These are phyloP conservation scores for Monilinia fructigena DNA, from an alignment of 2,329 filamentous ascomycete genomes.

Conservation along the genomic window DNA sequence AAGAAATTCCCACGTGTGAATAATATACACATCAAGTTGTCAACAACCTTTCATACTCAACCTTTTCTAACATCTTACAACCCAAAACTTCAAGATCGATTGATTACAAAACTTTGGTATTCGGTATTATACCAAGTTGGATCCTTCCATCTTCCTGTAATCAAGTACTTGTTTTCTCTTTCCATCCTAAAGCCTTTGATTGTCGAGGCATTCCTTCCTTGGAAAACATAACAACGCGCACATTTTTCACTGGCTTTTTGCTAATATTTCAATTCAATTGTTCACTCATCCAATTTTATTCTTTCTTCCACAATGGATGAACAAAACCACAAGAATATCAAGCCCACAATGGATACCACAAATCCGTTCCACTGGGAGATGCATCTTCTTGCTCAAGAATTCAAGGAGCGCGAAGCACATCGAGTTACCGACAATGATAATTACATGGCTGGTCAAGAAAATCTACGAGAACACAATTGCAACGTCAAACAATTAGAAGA, in stretches of 20 bases:
- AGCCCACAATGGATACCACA: not conserved
- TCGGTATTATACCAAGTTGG: not conserved
- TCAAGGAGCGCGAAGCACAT: not conserved
- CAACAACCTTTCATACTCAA: not conserved
- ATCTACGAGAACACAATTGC: not conserved
- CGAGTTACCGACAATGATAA: not conserved
- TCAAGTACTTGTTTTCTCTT: not conserved
- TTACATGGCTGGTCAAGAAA: not conserved
- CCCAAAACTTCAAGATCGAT: not conserved
- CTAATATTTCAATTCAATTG: not conserved
- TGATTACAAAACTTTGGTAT: not conserved
- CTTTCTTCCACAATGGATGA: not conserved
- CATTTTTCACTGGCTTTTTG: not conserved
- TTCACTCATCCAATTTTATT: not conserved
- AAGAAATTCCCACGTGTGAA: not conserved
- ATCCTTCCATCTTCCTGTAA: not conserved
- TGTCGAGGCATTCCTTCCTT: not conserved
- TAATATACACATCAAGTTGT: not conserved
- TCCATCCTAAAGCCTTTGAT: not conserved
- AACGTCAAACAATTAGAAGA: not conserved
- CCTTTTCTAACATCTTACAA: not conserved
- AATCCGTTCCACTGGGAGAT: not conserved
- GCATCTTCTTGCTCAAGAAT: conserved; percentile 6
- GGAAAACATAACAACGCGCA: not conserved
- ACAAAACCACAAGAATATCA: not conserved